Conservation (phyloP, 192 early-diverging fungal genomes). For the Backusella luteola region DNA sequence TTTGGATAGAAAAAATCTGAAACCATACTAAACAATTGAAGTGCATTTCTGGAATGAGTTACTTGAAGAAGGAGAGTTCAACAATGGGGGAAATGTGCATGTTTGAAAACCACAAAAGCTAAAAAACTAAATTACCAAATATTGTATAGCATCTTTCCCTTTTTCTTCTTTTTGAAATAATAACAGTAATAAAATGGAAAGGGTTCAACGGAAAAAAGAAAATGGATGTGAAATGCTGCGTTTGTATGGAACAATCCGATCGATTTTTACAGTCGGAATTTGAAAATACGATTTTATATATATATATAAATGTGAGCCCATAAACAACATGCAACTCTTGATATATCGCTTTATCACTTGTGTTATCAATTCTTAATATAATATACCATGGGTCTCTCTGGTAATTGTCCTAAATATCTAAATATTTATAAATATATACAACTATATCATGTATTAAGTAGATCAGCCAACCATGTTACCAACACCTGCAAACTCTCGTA, state of each 20-base stretch:
- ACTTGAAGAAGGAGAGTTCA: background rate
- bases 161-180: background rate
- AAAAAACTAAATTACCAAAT: slow-evolving; percentile 24
- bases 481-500: background rate
- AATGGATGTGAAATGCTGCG: background rate
- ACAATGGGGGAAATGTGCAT: background rate
- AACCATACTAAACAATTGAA: slow-evolving; percentile 67
- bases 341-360: too few relatives aligned
- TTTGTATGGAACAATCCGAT: background rate
- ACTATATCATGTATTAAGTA: background rate
- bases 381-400: background rate
- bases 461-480: background rate
- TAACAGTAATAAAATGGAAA: background rate
- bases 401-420: background rate
- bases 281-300: background rate
- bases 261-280: background rate
- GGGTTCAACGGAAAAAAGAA: background rate
- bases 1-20: slow-evolving; percentile 99
- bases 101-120: background rate
- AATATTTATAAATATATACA: background rate
- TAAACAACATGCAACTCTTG: background rate
- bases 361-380: too few relatives aligned
- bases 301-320: background rate
- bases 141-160: slow-evolving; percentile 24
- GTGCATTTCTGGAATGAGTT: background rate